A percentile compares a stretch with the other conserved stretches of the same genome.
Conservation (phyloP, 2,329 filamentous ascomycete genomes). For the Neurospora crassa region DNA sequence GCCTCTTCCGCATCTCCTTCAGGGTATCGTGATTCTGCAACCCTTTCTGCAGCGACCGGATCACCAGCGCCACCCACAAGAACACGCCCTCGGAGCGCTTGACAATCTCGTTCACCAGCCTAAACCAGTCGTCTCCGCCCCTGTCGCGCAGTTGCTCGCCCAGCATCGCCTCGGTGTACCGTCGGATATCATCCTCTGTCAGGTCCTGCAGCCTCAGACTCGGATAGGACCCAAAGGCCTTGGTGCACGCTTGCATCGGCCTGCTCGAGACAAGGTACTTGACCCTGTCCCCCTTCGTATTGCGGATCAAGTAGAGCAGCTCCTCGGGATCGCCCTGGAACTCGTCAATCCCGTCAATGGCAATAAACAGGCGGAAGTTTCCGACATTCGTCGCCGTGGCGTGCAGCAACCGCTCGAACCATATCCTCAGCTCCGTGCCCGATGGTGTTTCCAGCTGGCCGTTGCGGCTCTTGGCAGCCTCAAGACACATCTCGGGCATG, state of each 20-base stretch:
- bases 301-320: neutral
- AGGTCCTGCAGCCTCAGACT: constrained; percentile 11
- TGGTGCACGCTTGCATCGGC: constrained; percentile 17
- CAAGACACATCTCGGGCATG: neutral
- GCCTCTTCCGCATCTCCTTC: neutral
- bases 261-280: constrained; percentile 25
- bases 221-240: constrained; percentile 6
- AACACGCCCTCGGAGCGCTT: constrained; percentile 24
- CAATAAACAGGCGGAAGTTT: neutral
- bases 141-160: neutral
- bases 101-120: constrained; percentile 9
- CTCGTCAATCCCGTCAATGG: constrained; percentile 5
- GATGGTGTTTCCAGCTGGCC: neutral
- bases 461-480: neutral
- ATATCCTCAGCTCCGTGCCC: neutral
- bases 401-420: neutral
- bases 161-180: neutral
- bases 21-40: neutral
- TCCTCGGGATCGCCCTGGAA: neutral
- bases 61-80: constrained; percentile 23
- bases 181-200: constrained; percentile 10
- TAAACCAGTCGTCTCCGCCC: neutral
- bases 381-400: neutral
- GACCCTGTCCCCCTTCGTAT: constrained; percentile 6
- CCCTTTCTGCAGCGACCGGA: constrained; percentile 11